Conservation (phyloP, 495 filamentous ascomycete genomes). For the Xylaria bambusicola region DNA sequence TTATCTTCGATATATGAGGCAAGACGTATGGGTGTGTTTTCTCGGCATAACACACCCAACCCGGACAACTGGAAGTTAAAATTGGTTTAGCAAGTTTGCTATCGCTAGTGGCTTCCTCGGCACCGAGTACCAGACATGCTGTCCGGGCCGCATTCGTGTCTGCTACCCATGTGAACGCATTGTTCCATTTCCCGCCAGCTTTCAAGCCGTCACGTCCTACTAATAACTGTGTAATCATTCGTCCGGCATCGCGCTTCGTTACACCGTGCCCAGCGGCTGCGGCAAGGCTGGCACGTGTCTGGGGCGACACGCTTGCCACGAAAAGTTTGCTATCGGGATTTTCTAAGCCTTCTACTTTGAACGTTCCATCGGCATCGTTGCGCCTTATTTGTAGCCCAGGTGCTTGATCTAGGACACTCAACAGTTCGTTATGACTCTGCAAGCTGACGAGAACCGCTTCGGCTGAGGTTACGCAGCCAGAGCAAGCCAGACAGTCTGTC, state of each 20-base stretch:
- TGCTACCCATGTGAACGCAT: constrained; percentile 81
- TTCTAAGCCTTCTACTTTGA: constrained; percentile 37
- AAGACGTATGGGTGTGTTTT: constrained; percentile 94
- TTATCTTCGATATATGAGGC: constrained; percentile 85
- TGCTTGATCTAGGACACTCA: constrained; percentile 73
- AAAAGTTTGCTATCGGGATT: constrained; percentile 66
- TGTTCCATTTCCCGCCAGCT: constrained; percentile 66
- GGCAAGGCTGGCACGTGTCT: constrained; percentile 83
- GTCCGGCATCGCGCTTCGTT: constrained; percentile 68
- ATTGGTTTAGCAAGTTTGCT: constrained; percentile 61
- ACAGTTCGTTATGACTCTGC: constrained; percentile 89
- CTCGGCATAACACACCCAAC: constrained; percentile 98
- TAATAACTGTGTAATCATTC: constrained; percentile 82
- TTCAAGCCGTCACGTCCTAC: constrained; percentile 68
- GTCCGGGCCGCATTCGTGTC: constrained; percentile 83
- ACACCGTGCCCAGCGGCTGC: constrained; percentile 76
- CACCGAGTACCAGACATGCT: constrained; percentile 72
- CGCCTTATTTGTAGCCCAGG: constrained; percentile 49
- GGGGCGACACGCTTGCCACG: constrained; percentile 88
- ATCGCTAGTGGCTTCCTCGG: constrained; percentile 66
- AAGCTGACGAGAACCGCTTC: constrained; percentile 92
- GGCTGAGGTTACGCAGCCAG: constrained; percentile 94
- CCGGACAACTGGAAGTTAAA: constrained; percentile 87
- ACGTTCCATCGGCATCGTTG: constrained; percentile 23
- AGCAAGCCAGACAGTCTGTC: constrained; percentile 96